Evolutionary conservation across 1,139 yeast genomes (phyloP), one percentile per base, ranked within the genome.

Genomic region (Yamadazyma kanchanaburiensis): DNA sequence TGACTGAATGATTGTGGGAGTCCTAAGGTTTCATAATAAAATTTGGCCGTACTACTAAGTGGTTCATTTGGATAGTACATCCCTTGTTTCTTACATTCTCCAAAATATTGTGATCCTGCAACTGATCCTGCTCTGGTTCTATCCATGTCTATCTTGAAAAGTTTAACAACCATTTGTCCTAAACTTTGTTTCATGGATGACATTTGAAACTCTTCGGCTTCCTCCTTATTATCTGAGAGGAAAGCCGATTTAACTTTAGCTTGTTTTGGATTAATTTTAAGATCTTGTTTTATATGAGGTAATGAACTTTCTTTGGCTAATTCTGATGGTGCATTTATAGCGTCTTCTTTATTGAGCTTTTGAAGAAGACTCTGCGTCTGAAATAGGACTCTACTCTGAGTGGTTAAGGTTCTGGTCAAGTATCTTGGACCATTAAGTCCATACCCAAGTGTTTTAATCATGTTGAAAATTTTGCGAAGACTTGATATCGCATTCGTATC

Each of bases 91-190:
- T 87, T 88, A 61, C 96, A 88, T 57, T 84, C 79, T 28, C 84
- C 89, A 51, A 84, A 84, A 59, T 88, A 91, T 31, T 74, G 70
- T 4, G 91, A 82, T 3, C 96, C 97, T 3, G 95, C 96, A 41
- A 91, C 82, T 1, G 96, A 89, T 12, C 96, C 97, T 1, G 96
- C 82, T 53, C 97, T 74, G 27, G 91, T 74, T 45, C 77, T 77
- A 61, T 89, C 97, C 94, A 89, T 87, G 58, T 91, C 96, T 37
- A 91, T 64, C 41, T 75, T 70, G 53, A 89, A 80, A 1, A 77
- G 38, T 21, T 74, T 69, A 39, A 89, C 75, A 21, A 86, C 70
- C 32, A 72, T 56, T 54, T 86, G 91, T 40, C 96, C 95, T 22
- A 87, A 53, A 5, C 70, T 63, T 48, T 78, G 81, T 44, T 82